Evolutionary conservation across 1,284 basidiomycete species (phyloP), one percentile per base, ranked within the genome.

Genomic region (Naganishia liquefaciens): DNA sequence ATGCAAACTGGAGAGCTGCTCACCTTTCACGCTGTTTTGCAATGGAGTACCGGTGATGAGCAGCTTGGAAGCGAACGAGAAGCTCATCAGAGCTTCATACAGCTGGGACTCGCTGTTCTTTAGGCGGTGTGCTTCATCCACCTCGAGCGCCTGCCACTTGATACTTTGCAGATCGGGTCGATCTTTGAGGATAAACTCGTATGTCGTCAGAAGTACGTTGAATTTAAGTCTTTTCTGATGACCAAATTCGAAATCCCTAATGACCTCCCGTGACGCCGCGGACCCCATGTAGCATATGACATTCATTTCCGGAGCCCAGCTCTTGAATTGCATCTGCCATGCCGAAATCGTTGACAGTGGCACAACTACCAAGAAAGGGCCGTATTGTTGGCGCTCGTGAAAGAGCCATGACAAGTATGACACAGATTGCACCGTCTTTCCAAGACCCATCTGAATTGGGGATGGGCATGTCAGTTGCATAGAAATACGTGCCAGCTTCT

Each of bases 1-100:
- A 17, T 10, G 15, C 52, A 27, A 51, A 17, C 15, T n/a, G 5
- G 33, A 49, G 66, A n/a, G 65, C 54, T 61, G 67, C 83, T 63
- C 71, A 91, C 92, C 92, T 82, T 94, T 96, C 74, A 99, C 94
- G 76, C 97, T 99, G 82, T 99, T 99, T 79, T 99, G 96, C 63
- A 99, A 82, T 21, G 96, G 96, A 3, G 96, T 99, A 39, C 96
- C 96, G 0, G 96, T 99, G 79, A 99, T 99, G 71, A 99, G 86
- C 63, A 99, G 84, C 80, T 96, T 95, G 61, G 90, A 93, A 2
- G 89, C 89, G 49, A 91, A 89, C 61, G 87, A 85, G 82, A 99
- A 99, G 68, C 88, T 86, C 75, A 87, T 84, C 62, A 99, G 82
- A 5, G 93, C 93, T 75, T 99, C 93, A 79, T 99, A 99, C 52